Conservation (phyloP, 2,329 filamentous ascomycete species). For the Pyrenophora tritici-repentis region DNA sequence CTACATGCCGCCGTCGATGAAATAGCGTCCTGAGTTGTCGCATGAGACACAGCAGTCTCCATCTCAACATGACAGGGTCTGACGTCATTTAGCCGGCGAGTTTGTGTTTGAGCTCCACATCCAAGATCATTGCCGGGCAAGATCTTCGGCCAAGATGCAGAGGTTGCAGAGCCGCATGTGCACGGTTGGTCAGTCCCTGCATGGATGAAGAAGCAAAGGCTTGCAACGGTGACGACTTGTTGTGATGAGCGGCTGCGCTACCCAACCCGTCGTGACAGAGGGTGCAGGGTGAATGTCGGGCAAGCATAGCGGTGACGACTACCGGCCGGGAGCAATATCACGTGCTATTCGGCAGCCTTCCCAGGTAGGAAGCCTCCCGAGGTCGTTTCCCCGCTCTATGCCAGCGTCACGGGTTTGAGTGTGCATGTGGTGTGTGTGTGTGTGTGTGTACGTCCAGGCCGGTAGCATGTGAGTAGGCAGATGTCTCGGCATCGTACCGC, state of each 20-base stretch:
- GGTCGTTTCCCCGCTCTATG: background rate
- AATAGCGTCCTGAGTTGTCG: slow-evolving; percentile 23
- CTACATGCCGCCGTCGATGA: slow-evolving; percentile 19
- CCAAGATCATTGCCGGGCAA: slow-evolving; percentile 22
- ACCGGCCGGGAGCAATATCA: slow-evolving; percentile 7
- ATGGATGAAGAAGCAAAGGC: slow-evolving; percentile 5
- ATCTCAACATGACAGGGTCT: slow-evolving; percentile 28
- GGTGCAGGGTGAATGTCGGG: slow-evolving; percentile 6
- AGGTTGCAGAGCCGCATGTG: slow-evolving; percentile 37
- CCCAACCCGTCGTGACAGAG: slow-evolving; percentile 9
- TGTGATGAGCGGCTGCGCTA: slow-evolving; percentile 18
- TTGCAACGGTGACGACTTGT: background rate
- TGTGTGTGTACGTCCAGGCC: too few relatives aligned
- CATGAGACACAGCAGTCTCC: slow-evolving; percentile 16
- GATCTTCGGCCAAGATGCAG: slow-evolving; percentile 35
- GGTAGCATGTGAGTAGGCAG: too few relatives aligned
- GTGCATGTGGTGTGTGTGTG: too few relatives aligned
- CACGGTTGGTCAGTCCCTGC: slow-evolving; percentile 32
- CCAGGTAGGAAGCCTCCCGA: background rate
- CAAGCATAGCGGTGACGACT: slow-evolving; percentile 6
- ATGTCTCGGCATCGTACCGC: too few relatives aligned
- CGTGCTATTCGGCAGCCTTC: background rate
- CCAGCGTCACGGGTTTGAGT: background rate
- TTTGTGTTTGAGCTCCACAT: slow-evolving; percentile 21
- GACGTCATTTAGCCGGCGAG: slow-evolving; percentile 28